A percentile compares a stretch with the other conserved stretches of the same genome.
These are phyloP conservation scores for Amaranthus cruentus DNA, from an alignment of 148 eudicot genomes.

Conservation along the genomic window DNA sequence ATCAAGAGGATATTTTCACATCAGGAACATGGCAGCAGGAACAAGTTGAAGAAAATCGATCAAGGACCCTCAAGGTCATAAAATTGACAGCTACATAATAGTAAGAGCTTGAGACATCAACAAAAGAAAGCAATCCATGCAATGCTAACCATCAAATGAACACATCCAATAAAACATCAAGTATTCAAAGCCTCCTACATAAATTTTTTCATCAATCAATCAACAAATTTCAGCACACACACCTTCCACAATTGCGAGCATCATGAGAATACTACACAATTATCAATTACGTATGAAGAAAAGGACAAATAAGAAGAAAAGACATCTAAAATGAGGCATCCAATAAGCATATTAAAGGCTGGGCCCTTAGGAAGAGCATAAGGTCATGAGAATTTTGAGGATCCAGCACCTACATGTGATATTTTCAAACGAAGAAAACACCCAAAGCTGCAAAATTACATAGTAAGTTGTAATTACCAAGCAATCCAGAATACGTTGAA, in stretches of 20 bases:
- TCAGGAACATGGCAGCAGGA: slow-evolving; percentile 2
- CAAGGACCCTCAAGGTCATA: slow-evolving; percentile 1
- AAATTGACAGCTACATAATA: neutral
- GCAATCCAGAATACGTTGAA: slow-evolving; percentile 71
- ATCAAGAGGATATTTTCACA: slow-evolving; percentile 7
- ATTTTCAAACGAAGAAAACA: neutral
- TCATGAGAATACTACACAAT: slow-evolving; percentile 5
- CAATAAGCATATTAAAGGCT: neutral
- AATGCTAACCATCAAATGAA: neutral
- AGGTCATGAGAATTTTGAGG: neutral
- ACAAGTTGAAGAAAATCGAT: neutral
- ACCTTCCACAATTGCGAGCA: neutral
- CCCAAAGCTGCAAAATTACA: slow-evolving; percentile 8
- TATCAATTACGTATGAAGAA: slow-evolving; percentile 1
- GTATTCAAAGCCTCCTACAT: neutral
- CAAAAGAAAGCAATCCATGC: neutral
- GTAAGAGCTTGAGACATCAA: neutral
- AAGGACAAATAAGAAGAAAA: neutral
- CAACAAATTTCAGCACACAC: neutral
- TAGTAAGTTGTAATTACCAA: slow-evolving; percentile 49
- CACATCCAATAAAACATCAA: neutral
- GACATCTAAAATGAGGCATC: neutral
- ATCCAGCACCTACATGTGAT: slow-evolving; percentile 2
- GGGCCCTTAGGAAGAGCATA: neutral
- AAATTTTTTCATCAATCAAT: neutral